Evolutionary conservation across 2,329 filamentous ascomycete genomes (phyloP), one percentile per base, ranked within the genome.

Genomic region (Pestalotiopsis sp.): DNA sequence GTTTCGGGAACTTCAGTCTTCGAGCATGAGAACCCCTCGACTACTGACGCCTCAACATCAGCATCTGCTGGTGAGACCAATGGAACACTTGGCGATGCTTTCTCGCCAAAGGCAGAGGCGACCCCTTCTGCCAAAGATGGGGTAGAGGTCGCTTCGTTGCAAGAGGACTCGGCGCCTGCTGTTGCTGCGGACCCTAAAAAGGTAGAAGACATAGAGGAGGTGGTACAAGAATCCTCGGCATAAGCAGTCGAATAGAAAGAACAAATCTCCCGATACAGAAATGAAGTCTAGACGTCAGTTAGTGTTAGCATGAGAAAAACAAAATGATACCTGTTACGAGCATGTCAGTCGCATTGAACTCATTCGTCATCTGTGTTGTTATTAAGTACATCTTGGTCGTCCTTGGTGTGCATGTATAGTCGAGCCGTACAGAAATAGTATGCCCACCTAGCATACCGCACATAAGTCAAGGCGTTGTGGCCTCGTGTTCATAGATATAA

Each of bases 131-230:
- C 12, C 5, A 39, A 62, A 4, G 59, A 39, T n/a, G 59, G n/a
- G 6, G 39, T 45, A 27, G 61, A 62, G 17, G 45, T 4, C 20
- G 36, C 14, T 31, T 6, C 56, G 20, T 9, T 14, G 12, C n/a
- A 67, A 49, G n/a, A 69, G 6, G 70, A 73, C 59, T 41, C 62
- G 38, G 27, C 45, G 38, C n/a, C 56, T 4, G 65, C 65, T 23
- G 31, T 75, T 4, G 72, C 66, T 25, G 70, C 73, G 11, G 72
- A 75, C 25, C 68, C 74, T 17, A 39, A 72, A 11, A 75, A 75
- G 56, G 73, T 75, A 4, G 74, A 75, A 66, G 76, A 77, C 52
- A 74, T 77, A 27, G 75, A 78, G 58, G 75, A 76, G 20, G 62
- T 73, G 4, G 72, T 74, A 39, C 70, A 75, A 25, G 71, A 70